Base-by-base conservation (phyloP, 2,329 filamentous ascomycete species). In the Calonectria pseudoturangicola region DNA sequence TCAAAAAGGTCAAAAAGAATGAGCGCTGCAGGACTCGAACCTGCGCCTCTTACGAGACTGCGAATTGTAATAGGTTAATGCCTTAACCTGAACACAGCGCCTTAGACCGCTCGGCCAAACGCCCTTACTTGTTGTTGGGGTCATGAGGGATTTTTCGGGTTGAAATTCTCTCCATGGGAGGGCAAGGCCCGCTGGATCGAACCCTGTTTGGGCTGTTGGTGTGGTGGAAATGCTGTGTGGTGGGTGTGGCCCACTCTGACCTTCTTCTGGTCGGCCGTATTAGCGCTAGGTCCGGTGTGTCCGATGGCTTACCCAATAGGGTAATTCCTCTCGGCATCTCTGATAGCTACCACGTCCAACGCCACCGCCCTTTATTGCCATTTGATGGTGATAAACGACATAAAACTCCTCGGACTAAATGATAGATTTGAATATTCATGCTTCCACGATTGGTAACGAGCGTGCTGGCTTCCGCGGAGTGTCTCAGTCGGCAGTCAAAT, bases 101-200 rank as follows among this genome's bases (percentile, higher is more conserved):
- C 41, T 43, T n/a, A 77, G 75, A 77, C 75, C 70, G 56, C 64
- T 72, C 70, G 70, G 70, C 70, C 64, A 72, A 50, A 54, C 41
- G 12, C 16, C 67, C 58, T 70, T 64, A 56, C 18, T 64, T 50
- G 12, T 50, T 63, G 15, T 43, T 25, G 18, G 15, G 21, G 2
- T 21, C 6, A 18, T 25, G 60, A 48, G 21, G 16, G 12, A 21
- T 36, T 43, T 43, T 43, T 43, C 16, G 2, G 41, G 10, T 16
- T n/a, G 15, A 43, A 5, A 16, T 43, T 43, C 41, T 36, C 10
- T 9, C 33, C 12, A 3, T 33, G 12, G 10, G 16, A n/a, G 18
- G 15, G 18, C 41, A 43, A 4, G 18, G 18, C 39, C 13, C 13
- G 39, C 39, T 41, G 39, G 39, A 33, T 33, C 9, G 2, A 33